Evolutionary conservation across 768 basidiomycete species (phyloP), one percentile per base, ranked within the genome.

Genomic region (Rubroboletus satanas): DNA sequence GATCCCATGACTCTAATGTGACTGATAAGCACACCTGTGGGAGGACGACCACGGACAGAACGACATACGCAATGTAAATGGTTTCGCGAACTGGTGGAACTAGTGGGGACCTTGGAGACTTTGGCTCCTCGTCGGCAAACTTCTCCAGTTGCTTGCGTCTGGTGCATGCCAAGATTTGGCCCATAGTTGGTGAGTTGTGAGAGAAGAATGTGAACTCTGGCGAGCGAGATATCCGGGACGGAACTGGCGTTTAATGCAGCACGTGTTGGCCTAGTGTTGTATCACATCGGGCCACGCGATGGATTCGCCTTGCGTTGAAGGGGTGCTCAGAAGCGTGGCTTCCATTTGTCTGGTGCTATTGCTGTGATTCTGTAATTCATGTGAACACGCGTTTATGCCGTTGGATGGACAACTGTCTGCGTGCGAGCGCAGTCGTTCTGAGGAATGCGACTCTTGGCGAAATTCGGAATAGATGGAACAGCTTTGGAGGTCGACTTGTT

Each of bases 1-100:
- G 65, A 60, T n/a, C 70, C 70, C 70, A 71, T 71, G 54, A 69
- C 65, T 14, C 68, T 69, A 59, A 62, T 49, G 57, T 50, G 55
- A 59, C 51, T 54, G 67, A 70, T 69, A 68, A 68, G 68, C 38
- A 60, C 14, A 29, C 0, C 12, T 37, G 44, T 18, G 45, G n/a
- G 54, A 37, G 31, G 38, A 26, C n/a, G 28, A 45, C 17, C 8
- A 37, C 29, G 17, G 18, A 26, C 41, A 41, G 11, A 38, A 42
- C 10, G 48, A 69, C 68, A 21, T 66, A 69, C 68, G 49, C 57
- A 54, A 69, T 33, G 47, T 66, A 69, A 45, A 70, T 54, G 37
- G 69, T 68, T 59, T 70, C 66, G 31, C 50, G 55, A 41, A 39
- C 62, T 14, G 54, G 55, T 2, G 64, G 55, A 8, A 57, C 38